Base-by-base conservation (phyloP, 2,329 filamentous ascomycete species). In the Beauveria caledonica region DNA sequence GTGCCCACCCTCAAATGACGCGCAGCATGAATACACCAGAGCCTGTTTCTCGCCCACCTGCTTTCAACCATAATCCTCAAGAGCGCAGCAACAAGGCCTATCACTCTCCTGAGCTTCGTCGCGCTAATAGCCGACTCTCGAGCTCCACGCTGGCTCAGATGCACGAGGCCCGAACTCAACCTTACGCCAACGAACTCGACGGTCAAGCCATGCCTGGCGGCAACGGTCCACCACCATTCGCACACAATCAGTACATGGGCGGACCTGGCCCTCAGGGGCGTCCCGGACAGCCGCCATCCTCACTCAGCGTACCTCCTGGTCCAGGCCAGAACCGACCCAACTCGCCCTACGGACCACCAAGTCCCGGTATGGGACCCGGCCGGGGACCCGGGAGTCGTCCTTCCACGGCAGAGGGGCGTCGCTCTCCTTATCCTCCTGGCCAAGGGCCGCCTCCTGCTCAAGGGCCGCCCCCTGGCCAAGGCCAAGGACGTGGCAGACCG, bases 111-210 rank as follows among this genome's bases (percentile, higher is more conserved):
- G 90, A 94, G 69, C 79, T 93, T 67, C 87, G 89, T 63, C 86
- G 86, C 64, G 90, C 89, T 56, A 94, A 91, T 66, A 92, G 88
- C 66, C 87, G 91, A 23, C 86, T 97, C 71, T 96, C 94, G 27
- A 83, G 81, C 66, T 86, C 86, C 1, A 97, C 93, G 1, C 78
- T 97, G 50, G 82, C 86, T 49, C 91, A 97, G 70, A 80, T 97
- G 65, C 88, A 88, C 50, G 84, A 83, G 58, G 83, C 63, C 11
- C 21, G 55, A 39, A 62, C 56, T 39, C 33, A 48, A 13, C 17
- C 62, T 44, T 52, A 60, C 60, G 53, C 29, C 56, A 59, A 54
- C 19, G 60, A 62, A n/a, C 51, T 60, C 33, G 52, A 60, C 19
- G 59, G 59, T 10, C 59, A 60, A 13, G 25, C 59, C 27, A 51